phyloP scores from a whole-genome alignment of 257 asterid species.

The Solanum microdontum region DNA sequence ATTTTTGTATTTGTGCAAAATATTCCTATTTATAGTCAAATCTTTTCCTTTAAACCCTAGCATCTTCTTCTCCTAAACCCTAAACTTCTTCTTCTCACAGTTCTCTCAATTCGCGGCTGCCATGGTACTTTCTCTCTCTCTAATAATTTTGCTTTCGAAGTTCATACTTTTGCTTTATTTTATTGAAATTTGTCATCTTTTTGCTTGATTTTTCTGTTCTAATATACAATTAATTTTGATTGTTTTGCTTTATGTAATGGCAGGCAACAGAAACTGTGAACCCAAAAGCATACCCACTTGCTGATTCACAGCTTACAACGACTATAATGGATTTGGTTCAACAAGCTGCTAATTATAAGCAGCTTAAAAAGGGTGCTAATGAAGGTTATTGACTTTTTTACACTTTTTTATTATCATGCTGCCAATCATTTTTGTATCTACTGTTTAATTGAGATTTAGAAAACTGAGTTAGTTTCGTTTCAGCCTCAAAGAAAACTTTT shows the following conservation, averaged over 20 bases:
- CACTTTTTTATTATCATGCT: no score
- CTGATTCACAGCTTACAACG: conserved; percentile 67
- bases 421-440: neutral
- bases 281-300: conserved; percentile 87
- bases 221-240: neutral
- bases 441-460: neutral
- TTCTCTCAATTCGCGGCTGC: neutral
- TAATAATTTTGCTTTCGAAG: neutral
- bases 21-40: neutral
- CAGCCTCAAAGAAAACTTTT: neutral
- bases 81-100: neutral
- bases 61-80: neutral
- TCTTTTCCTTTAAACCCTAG: neutral
- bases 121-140: neutral
- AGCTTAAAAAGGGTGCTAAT: conserved; percentile 94
- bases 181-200: neutral
- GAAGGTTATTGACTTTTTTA: conserved; percentile 40
- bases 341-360: conserved; percentile 86
- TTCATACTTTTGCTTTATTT: neutral
- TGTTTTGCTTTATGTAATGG: neutral
- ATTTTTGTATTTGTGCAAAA: neutral
- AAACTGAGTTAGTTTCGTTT: neutral
- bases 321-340: conserved; percentile 81
- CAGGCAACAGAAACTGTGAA: conserved; percentile 72
- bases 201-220: neutral